Conservation (phyloP, 306 rosid species). For the Oxytropis ochrocephala region DNA sequence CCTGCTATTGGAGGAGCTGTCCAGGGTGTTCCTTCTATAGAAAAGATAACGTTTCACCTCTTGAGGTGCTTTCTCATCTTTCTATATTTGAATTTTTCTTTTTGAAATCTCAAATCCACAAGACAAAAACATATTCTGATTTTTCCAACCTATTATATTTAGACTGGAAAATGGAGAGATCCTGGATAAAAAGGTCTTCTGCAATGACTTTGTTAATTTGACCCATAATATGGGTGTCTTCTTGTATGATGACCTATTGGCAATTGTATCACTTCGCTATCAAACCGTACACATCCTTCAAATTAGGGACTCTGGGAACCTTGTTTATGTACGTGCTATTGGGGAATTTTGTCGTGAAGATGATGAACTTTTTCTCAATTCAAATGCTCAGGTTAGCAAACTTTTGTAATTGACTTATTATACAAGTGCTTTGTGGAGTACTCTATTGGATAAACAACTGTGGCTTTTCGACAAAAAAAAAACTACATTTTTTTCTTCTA, state of each 20-base stretch:
- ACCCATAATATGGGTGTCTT: constrained; percentile 85
- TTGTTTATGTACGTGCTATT: constrained; percentile 75
- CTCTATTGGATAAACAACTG: neutral
- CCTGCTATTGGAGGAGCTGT: constrained; percentile 78
- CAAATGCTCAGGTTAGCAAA: constrained; percentile 56
- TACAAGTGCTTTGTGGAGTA: neutral
- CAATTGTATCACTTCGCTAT: constrained; percentile 91
- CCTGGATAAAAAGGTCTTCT: constrained; percentile 76
- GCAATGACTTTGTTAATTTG: constrained; percentile 79
- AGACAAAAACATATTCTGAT: neutral
- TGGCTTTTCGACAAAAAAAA: neutral
- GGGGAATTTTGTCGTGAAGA: constrained; percentile 91
- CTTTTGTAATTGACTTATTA: constrained; percentile 8
- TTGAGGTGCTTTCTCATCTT: constrained; percentile 46
- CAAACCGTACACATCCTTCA: constrained; percentile 84
- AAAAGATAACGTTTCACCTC: constrained; percentile 87
- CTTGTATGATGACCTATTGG: constrained; percentile 92
- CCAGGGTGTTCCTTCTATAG: constrained; percentile 79
- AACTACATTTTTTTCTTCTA: neutral
- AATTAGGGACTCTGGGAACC: constrained; percentile 84
- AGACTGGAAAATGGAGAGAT: constrained; percentile 84
- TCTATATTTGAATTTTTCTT: neutral
- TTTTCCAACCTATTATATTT: constrained; percentile 20
- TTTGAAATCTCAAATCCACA: neutral
- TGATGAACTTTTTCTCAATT: constrained; percentile 85